Percentiles rank a stretch among this genome's conserved stretches.
These are phyloP conservation scores for Verticillium alfalfae DNA, from an alignment of 2,329 filamentous ascomycete species.

Conservation along the genomic window DNA sequence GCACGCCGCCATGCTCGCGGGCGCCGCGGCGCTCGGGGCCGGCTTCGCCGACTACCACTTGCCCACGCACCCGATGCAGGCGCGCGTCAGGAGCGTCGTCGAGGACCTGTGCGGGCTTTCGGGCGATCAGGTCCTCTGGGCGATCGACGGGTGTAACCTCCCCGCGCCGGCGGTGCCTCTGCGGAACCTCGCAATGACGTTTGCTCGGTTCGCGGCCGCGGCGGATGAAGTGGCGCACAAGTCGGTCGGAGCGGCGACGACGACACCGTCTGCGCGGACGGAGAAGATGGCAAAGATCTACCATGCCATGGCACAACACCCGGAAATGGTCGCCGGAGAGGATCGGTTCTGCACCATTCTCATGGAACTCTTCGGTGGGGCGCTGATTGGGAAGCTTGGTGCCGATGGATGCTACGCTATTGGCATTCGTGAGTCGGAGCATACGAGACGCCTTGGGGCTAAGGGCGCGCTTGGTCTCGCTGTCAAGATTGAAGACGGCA, in stretches of 20 bases:
- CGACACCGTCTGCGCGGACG: conserved; percentile 6
- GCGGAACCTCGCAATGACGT: conserved; percentile 25
- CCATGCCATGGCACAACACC: conserved; percentile 32
- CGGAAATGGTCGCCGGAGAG: conserved; percentile 37
- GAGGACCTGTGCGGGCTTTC: conserved; percentile 25
- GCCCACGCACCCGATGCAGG: conserved; percentile 29
- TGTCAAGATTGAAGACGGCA: conserved; percentile 44
- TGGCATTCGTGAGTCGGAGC: conserved; percentile 29
- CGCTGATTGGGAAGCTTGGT: conserved; percentile 39
- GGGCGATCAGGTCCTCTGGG: conserved; percentile 28
- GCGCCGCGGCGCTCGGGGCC: conserved; percentile 27
- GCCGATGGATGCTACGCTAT: conserved; percentile 44
- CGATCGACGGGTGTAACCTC: conserved; percentile 40
- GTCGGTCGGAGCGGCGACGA: not conserved
- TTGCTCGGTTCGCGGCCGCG: conserved; percentile 28
- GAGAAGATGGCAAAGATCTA: conserved; percentile 27
- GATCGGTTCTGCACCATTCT: conserved; percentile 40
- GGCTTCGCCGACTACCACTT: conserved; percentile 26
- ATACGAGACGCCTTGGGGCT: conserved; percentile 27
- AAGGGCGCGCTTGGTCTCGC: conserved; percentile 33
- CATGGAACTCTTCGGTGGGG: conserved; percentile 30
- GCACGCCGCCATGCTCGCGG: conserved; percentile 40
- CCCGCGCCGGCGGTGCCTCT: conserved; percentile 37
- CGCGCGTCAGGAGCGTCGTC: conserved; percentile 26
- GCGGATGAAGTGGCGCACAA: conserved; percentile 10